phyloP scores from a whole-genome alignment of 306 rosid species.

The Hippophae tibetana region DNA sequence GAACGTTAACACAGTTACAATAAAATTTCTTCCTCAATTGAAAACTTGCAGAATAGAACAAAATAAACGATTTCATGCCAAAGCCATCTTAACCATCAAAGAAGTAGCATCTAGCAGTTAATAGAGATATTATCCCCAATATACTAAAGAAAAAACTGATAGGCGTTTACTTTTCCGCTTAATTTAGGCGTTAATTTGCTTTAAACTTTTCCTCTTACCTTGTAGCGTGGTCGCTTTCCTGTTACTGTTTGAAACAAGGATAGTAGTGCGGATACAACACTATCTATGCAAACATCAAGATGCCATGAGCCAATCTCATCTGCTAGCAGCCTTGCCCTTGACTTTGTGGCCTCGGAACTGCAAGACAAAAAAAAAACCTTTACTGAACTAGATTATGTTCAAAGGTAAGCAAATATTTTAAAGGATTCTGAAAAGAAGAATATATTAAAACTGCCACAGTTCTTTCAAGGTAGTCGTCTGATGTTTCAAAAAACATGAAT shows the following conservation, averaged over 20 bases:
- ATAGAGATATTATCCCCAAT: too few species aligned
- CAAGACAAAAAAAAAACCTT: constrained; percentile 19
- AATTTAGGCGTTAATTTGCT: background rate
- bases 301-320: constrained; percentile 96
- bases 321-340: constrained; percentile 67
- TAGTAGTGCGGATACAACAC: constrained; percentile 59
- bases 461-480: constrained; percentile 5
- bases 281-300: constrained; percentile 80
- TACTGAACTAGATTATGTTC: background rate
- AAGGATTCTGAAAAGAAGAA: background rate
- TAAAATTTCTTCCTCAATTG: too few species aligned
- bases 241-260: constrained; percentile 71
- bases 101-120: too few species aligned
- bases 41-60: too few species aligned
- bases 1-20: too few species aligned
- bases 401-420: background rate
- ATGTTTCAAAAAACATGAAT: too few species aligned
- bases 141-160: too few species aligned
- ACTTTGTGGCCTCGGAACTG: constrained; percentile 74
- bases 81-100: too few species aligned
- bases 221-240: constrained; percentile 67
- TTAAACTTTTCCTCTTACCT: constrained; percentile 34
- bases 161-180: too few species aligned
- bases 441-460: constrained; percentile 7
- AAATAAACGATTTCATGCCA: too few species aligned